Percentiles rank a stretch among this genome's conserved stretches.
phyloP scores from a whole-genome alignment of 805 yeast species.

The Groenewaldozyma salmanticensis region DNA sequence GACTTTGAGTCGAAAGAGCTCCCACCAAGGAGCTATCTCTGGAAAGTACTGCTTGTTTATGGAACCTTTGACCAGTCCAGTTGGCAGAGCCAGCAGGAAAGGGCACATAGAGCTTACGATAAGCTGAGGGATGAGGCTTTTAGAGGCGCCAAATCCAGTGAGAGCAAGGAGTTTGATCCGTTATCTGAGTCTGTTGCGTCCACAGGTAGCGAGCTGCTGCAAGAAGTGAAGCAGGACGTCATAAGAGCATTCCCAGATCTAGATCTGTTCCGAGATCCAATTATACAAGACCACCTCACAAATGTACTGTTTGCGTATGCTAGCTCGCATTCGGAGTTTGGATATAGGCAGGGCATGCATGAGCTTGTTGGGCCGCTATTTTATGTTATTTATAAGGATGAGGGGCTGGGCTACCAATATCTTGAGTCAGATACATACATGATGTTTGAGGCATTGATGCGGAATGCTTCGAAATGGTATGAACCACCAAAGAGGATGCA shows the following conservation, averaged over 20 bases:
- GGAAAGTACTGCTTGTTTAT: conserved; percentile 18
- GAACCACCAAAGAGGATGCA: conserved; percentile 7
- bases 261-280: conserved; percentile 20
- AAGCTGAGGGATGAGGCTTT: conserved; percentile 6
- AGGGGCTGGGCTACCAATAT: conserved; percentile 2
- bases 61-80: conserved; percentile 12
- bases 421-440: conserved; percentile 26
- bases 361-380: conserved; percentile 41
- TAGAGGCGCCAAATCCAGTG: not conserved
- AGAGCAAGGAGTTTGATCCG: conserved; percentile 1
- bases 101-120: conserved; percentile 5
- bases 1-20: conserved; percentile 2
- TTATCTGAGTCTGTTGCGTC: not conserved
- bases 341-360: conserved; percentile 49
- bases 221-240: conserved; percentile 24
- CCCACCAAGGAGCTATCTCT: conserved; percentile 13
- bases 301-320: conserved; percentile 38
- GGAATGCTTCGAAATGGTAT: conserved; percentile 24
- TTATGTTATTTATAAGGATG: conserved; percentile 14
- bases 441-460: conserved; percentile 25
- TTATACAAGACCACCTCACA: conserved; percentile 6
- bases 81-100: conserved; percentile 12
- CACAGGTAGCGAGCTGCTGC: conserved; percentile 12
- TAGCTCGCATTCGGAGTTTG: conserved; percentile 35
- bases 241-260: conserved; percentile 28